Conservation (phyloP, 2,329 filamentous ascomycete species). For the Fusarium citri region DNA sequence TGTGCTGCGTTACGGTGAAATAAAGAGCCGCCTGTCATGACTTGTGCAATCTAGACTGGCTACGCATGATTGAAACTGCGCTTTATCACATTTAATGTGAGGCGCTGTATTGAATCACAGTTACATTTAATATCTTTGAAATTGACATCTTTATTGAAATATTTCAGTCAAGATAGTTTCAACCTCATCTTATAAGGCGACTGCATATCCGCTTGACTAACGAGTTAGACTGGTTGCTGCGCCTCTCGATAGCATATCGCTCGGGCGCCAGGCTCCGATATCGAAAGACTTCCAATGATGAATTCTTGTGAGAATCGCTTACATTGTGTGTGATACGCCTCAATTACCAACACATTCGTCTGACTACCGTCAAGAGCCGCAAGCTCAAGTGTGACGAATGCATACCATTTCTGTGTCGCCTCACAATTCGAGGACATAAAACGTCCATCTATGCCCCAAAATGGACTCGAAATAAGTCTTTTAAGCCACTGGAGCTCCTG, state of each 20-base stretch:
- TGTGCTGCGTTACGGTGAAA: slow-evolving; percentile 19
- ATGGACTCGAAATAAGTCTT: not conserved
- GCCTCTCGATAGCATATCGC: slow-evolving; percentile 17
- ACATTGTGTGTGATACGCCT: not conserved
- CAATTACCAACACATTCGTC: slow-evolving; percentile 13
- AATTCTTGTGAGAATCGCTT: not conserved
- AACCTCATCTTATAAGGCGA: slow-evolving; percentile 21
- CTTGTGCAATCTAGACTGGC: slow-evolving; percentile 21
- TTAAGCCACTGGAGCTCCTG: not conserved
- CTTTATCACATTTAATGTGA: not conserved
- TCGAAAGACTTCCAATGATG: not conserved
- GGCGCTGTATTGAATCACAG: slow-evolving; percentile 18
- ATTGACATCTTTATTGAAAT: slow-evolving; percentile 3
- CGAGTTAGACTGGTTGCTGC: slow-evolving; percentile 12
- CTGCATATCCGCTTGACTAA: not conserved
- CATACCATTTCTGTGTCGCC: not conserved
- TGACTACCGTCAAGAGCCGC: slow-evolving; percentile 1
- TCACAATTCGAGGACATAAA: slow-evolving; percentile 13
- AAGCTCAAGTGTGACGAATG: slow-evolving; percentile 1
- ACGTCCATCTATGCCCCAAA: slow-evolving; percentile 8
- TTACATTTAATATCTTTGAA: slow-evolving; percentile 6
- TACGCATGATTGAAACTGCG: slow-evolving; percentile 26
- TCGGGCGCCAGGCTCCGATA: slow-evolving; percentile 25
- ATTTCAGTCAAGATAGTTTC: not conserved
- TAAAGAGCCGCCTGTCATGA: slow-evolving; percentile 18